Conservation (phyloP, 352 stramenopile species). For the Aphanomyces stellatus region DNA sequence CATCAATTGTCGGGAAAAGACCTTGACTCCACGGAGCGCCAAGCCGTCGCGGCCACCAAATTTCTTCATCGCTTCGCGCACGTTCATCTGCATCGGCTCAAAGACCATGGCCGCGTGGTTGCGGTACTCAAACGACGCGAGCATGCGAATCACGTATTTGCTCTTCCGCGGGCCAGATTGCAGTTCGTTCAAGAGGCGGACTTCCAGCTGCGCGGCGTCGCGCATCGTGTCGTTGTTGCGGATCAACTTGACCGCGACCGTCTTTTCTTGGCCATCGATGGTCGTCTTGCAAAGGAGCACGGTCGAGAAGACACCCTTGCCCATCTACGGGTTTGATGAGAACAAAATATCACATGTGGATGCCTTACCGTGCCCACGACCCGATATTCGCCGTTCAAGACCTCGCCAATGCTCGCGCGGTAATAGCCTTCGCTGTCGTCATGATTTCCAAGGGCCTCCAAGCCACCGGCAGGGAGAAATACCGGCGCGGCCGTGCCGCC, state of each 20-base stretch:
- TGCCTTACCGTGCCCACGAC: slow-evolving; percentile 80
- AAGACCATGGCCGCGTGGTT: slow-evolving; percentile 97
- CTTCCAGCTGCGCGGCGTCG: slow-evolving; percentile 88
- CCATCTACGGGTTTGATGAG: slow-evolving; percentile 28
- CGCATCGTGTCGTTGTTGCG: slow-evolving; percentile 98
- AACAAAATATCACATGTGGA: neutral
- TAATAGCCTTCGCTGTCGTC: slow-evolving; percentile 98
- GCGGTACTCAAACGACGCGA: slow-evolving; percentile 86
- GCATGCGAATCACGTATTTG: slow-evolving; percentile 78
- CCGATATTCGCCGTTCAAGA: slow-evolving; percentile 87
- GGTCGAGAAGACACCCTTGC: slow-evolving; percentile 97
- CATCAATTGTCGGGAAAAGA: slow-evolving; percentile 76
- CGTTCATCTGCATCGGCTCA: slow-evolving; percentile 96
- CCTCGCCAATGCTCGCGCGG: slow-evolving; percentile 89
- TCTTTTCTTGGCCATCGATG: slow-evolving; percentile 25
- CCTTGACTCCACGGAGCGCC: slow-evolving; percentile 72
- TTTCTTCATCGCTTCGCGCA: slow-evolving; percentile 88
- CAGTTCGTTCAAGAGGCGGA: slow-evolving; percentile 72
- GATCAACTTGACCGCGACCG: slow-evolving; percentile 83
- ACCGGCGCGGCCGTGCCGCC: slow-evolving; percentile 17
- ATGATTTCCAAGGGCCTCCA: slow-evolving; percentile 80
- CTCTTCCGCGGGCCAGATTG: slow-evolving; percentile 64
- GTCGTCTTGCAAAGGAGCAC: slow-evolving; percentile 89
- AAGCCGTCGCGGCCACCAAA: slow-evolving; percentile 79
- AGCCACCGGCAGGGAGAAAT: slow-evolving; percentile 27